phyloP scores from a whole-genome alignment of 768 basidiomycete genomes.

The Phanerochaete sordida region DNA sequence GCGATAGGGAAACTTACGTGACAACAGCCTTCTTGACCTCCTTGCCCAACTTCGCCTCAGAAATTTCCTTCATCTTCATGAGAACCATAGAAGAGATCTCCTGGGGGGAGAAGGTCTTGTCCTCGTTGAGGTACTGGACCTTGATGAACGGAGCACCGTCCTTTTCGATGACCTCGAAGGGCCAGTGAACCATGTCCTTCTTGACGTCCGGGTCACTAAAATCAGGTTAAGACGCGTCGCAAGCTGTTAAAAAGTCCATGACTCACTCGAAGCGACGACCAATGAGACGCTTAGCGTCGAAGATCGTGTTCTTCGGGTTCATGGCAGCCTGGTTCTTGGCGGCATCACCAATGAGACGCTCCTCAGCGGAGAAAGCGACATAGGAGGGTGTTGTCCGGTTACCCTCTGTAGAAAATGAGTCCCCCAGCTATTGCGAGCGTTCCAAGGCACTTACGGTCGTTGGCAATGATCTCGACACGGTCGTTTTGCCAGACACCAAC shows the following conservation, averaged over 20 bases:
- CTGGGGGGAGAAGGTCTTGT: conserved; percentile 95
- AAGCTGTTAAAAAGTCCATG: neutral
- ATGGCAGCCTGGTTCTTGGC: conserved; percentile 99
- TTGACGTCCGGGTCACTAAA: conserved; percentile 87
- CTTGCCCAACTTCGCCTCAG: conserved; percentile 98
- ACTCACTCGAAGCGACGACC: conserved; percentile 93
- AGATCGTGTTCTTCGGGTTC: conserved; percentile 99
- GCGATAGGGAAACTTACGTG: conserved; percentile 57
- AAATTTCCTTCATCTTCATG: conserved; percentile 99
- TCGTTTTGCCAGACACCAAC: conserved; percentile 99
- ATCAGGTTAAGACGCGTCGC: conserved; percentile 8
- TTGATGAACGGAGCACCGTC: conserved; percentile 97
- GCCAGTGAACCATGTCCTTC: conserved; percentile 98
- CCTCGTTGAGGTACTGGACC: conserved; percentile 92
- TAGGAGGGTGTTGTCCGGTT: conserved; percentile 99
- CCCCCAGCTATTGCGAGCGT: conserved; percentile 1
- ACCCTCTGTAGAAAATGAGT: conserved; percentile 59
- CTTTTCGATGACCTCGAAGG: conserved; percentile 94
- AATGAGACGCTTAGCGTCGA: conserved; percentile 98
- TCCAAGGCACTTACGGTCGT: conserved; percentile 67
- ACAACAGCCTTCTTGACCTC: conserved; percentile 98
- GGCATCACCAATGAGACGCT: conserved; percentile 98
- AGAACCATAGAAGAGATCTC: conserved; percentile 99
- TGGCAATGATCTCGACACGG: conserved; percentile 98
- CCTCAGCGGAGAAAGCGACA: conserved; percentile 95